These are phyloP conservation scores for Iris macrosiphon DNA, from an alignment of 106 monocot species.

Conservation along the genomic window DNA sequence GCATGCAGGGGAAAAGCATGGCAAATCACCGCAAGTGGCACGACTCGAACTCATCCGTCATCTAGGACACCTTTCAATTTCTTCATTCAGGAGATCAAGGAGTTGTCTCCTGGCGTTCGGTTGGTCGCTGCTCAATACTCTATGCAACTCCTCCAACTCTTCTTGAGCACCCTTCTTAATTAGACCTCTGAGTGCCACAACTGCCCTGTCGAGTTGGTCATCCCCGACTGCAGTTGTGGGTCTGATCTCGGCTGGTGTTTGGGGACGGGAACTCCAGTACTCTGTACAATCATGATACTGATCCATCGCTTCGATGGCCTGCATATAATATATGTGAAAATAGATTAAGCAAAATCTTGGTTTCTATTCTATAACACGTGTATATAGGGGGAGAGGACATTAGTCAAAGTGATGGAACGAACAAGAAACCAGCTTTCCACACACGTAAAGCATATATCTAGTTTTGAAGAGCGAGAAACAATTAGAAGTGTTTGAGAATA, in stretches of 20 bases:
- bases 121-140: background rate
- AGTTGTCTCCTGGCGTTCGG: conserved; percentile 2
- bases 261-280: conserved; percentile 39
- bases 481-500: too few relatives aligned
- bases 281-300: conserved; percentile 24
- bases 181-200: conserved; percentile 6
- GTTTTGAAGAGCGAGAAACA: too few relatives aligned
- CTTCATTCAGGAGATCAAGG: conserved; percentile 10
- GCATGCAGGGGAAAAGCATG: too few relatives aligned
- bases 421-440: too few relatives aligned
- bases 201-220: background rate
- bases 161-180: conserved; percentile 22
- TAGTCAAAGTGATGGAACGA: too few relatives aligned
- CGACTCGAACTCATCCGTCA: background rate
- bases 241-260: background rate
- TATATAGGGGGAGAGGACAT: too few relatives aligned
- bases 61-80: conserved; percentile 2
- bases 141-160: conserved; percentile 16
- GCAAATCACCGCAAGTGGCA: too few relatives aligned
- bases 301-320: conserved; percentile 62
- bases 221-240: background rate
- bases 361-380: too few relatives aligned
- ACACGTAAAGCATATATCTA: too few relatives aligned
- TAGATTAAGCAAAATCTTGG: background rate
- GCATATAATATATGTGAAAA: conserved; percentile 1